A percentile compares a stretch with the other conserved stretches of the same genome.
Conservation (phyloP, 495 filamentous ascomycete genomes). For the Clohesyomyces aquaticus region DNA sequence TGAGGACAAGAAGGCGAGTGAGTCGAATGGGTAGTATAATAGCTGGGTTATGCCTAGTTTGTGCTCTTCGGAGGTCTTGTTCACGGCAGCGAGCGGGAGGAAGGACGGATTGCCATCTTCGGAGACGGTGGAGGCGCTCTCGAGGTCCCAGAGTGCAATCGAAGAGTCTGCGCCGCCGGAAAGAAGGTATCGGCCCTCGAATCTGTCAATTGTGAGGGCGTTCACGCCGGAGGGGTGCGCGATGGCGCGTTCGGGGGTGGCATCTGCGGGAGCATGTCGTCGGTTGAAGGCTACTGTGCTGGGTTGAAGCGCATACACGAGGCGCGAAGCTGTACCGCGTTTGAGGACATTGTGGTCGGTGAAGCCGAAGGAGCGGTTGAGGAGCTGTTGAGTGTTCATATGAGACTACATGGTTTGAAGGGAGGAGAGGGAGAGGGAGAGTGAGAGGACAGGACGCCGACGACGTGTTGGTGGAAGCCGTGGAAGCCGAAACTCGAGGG, state of each 20-base stretch:
- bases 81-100: conserved; percentile 16
- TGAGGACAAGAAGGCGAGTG: conserved; percentile 75
- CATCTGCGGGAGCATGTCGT: conserved; percentile 13
- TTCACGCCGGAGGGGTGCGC: conserved; percentile 79
- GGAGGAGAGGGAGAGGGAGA: not conserved
- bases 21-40: conserved; percentile 86
- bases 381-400: conserved; percentile 76
- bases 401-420: conserved; percentile 47
- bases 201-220: conserved; percentile 72
- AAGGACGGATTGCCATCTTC: conserved; percentile 45
- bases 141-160: conserved; percentile 83
- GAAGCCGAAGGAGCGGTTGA: conserved; percentile 71
- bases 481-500: not conserved
- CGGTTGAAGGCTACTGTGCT: conserved; percentile 69
- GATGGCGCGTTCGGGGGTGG: conserved; percentile 42
- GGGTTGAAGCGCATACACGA: conserved; percentile 65
- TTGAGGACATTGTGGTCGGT: conserved; percentile 64
- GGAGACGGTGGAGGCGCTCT: conserved; percentile 53
- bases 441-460: too few species aligned
- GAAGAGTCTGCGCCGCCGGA: conserved; percentile 81
- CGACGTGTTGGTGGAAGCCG: not conserved
- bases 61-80: conserved; percentile 56
- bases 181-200: conserved; percentile 77
- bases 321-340: conserved; percentile 62
- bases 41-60: conserved; percentile 82